Percentiles rank a stretch among this genome's conserved stretches.
Conservation (phyloP, 1,284 basidiomycete genomes). For the Mycosarcoma mackinlayi region DNA sequence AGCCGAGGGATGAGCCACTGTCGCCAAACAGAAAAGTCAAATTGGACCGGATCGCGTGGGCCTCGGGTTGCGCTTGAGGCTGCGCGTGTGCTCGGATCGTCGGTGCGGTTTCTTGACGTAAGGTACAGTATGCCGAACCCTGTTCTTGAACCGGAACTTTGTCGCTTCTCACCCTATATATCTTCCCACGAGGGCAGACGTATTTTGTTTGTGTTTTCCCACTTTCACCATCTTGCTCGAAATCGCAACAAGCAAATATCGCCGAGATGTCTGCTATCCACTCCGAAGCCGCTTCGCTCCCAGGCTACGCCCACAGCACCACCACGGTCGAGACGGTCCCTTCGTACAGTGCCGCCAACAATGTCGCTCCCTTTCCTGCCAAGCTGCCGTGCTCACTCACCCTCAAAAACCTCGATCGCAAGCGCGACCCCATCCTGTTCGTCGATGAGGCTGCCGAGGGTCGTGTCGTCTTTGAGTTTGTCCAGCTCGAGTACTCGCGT, state of each 20-base stretch:
- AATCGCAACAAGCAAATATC: background rate
- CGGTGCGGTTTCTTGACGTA: too few relatives aligned
- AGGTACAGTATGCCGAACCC: too few relatives aligned
- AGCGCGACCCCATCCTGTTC: conserved; percentile 34
- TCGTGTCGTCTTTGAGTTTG: conserved; percentile 34
- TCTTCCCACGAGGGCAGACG: too few relatives aligned
- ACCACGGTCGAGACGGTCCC: conserved; percentile 37
- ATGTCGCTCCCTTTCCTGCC: conserved; percentile 30
- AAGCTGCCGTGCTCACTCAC: conserved; percentile 35
- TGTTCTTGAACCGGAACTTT: too few relatives aligned
- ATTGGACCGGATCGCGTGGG: background rate
- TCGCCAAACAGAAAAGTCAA: too few relatives aligned
- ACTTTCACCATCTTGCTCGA: conserved; percentile 13
- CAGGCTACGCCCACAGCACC: conserved; percentile 34
- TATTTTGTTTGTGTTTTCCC: too few relatives aligned
- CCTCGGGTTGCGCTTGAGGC: background rate
- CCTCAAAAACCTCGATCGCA: conserved; percentile 45
- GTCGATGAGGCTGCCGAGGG: conserved; percentile 18
- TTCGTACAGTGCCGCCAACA: conserved; percentile 35
- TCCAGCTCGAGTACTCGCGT: conserved; percentile 31
- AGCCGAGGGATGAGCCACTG: background rate
- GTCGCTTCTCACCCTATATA: too few relatives aligned
- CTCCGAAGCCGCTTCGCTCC: conserved; percentile 7
- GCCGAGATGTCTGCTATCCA: conserved; percentile 21
- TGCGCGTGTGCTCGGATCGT: too few relatives aligned